Base-by-base conservation (phyloP, 495 filamentous ascomycete species). In the Xylaria nigripes region DNA sequence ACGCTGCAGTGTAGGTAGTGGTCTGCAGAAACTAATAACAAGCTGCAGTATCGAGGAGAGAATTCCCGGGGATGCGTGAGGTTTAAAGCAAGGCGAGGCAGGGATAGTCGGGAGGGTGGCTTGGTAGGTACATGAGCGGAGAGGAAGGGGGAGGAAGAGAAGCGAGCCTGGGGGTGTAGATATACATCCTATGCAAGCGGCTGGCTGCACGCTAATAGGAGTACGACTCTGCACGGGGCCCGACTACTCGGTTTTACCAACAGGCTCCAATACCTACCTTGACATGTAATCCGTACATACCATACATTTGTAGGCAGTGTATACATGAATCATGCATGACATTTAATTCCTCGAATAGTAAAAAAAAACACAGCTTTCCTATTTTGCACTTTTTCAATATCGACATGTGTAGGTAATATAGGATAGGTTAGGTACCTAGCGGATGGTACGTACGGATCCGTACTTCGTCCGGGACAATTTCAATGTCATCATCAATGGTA, bases 221-320 rank as follows among this genome's bases (percentile, higher is more conserved):
- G 36, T 55, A 21, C 52, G 40, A 55, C 53, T 43, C 53, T 55
- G 53, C 53, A 55, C 53, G 46, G 25, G 53, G 53, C 53, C 53
- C 53, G 53, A 55, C 45, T 55, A 55, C 53, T 55, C 53, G 53
- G 53, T 55, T 55, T 55, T 55, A 40, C 36, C 36, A 40, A 9
- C 36, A 40, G n/a, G 2, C 18, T 19, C 36, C n/a, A n/a, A n/a
- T n/a, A n/a, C n/a, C n/a, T n/a, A n/a, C n/a, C n/a, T n/a, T n/a
- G n/a, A n/a, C n/a, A n/a, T n/a, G n/a, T n/a, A n/a, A 36, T 15
- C 2, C 6, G 10, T 5, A 9, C 6, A 13, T 36, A 12, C 2
- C 32, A 36, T 15, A 36, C 32, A 12, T 36, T 36, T 36, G 4
- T 12, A 2, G 32, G 32, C 32, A 8, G 32, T 5, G 15, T 13